Base-by-base conservation (phyloP, 2,329 filamentous ascomycete species). In the Hymenoscyphus repandus region DNA sequence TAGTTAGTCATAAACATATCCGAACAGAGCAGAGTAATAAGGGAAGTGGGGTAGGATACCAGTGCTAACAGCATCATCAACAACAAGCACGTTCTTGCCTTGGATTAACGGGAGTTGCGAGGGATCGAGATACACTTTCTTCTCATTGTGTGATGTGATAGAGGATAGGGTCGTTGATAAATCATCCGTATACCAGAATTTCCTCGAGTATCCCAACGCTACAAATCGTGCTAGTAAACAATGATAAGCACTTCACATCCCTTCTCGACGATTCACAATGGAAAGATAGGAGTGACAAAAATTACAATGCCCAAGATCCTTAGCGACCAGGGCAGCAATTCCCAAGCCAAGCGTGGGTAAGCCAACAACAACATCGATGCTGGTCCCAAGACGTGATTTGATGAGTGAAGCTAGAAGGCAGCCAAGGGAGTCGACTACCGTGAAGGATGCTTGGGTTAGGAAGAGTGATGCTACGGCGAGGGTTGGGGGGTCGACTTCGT, bases 61-160 rank as follows among this genome's bases (percentile, higher is more conserved):
- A 13, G 59, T 60, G 43, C 56, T 59, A 4, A 63, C 54, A 15
- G 62, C 62, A 52, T 65, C 63, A 43, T 65, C 62, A 17, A 64
- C 55, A 13, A 65, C 58, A 2, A 61, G 43, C 1, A 51, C 53
- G 11, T 43, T 54, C 47, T 58, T 60, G 1, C 56, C 55, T 17
- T 50, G 48, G 2, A 63, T 22, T 1, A 65, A 42, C 1, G 57
- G 48, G 0, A 64, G 41, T 18, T 56, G 55, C 46, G 61, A 51
- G 1, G 62, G 63, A 40, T 65, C 63, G 1, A 65, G 41, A 30
- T 58, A 63, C 0, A 62, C 52, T 22, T 45, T 56, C 45, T 64
- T 65, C 2, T 52, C 55, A 12, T 22, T 27, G 1, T 60, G 61
- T 7, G 60, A 63, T 3, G 63, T 64, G 47, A 64, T 61, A 10